Percentiles rank a stretch among this genome's conserved stretches.
phyloP scores from a whole-genome alignment of 345 rosid species.

The Boechera divaricarpa region DNA sequence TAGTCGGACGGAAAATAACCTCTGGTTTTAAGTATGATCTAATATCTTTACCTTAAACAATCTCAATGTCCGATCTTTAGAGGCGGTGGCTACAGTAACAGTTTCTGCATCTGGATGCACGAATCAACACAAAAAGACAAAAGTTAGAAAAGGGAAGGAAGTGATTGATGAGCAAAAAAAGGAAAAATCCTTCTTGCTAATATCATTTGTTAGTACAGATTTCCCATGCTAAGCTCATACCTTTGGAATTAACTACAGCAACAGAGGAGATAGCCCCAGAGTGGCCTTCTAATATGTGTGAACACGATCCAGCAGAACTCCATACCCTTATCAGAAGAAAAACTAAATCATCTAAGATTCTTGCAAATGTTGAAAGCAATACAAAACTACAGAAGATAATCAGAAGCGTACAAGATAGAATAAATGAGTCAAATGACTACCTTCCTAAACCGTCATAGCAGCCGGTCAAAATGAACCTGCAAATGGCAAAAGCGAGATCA shows the following conservation, averaged over 20 bases:
- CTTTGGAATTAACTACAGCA: slow-evolving; percentile 56
- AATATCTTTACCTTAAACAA: slow-evolving; percentile 80
- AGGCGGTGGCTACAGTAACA: slow-evolving; percentile 77
- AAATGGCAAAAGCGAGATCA: slow-evolving; percentile 40
- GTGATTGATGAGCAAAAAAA: not conserved
- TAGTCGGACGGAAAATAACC: slow-evolving; percentile 16
- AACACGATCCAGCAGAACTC: slow-evolving; percentile 75
- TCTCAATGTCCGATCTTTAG: slow-evolving; percentile 90
- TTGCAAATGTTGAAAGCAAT: slow-evolving; percentile 27
- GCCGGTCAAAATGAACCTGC: slow-evolving; percentile 91
- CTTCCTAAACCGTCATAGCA: slow-evolving; percentile 87
- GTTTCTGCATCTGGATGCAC: slow-evolving; percentile 53
- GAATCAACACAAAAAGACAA: not conserved
- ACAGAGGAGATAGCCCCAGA: slow-evolving; percentile 74
- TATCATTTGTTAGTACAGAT: not conserved
- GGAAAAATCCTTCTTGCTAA: not conserved
- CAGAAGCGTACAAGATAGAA: slow-evolving; percentile 5
- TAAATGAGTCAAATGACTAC: slow-evolving; percentile 44
- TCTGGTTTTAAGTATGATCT: slow-evolving; percentile 2
- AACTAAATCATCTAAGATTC: not conserved
- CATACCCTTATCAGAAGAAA: slow-evolving; percentile 60
- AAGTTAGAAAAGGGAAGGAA: not conserved
- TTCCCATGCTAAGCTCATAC: slow-evolving; percentile 47
- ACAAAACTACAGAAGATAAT: not conserved
- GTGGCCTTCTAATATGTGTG: slow-evolving; percentile 89